Conservation (phyloP, 495 filamentous ascomycete genomes). For the Hyaloscypha variabilis region DNA sequence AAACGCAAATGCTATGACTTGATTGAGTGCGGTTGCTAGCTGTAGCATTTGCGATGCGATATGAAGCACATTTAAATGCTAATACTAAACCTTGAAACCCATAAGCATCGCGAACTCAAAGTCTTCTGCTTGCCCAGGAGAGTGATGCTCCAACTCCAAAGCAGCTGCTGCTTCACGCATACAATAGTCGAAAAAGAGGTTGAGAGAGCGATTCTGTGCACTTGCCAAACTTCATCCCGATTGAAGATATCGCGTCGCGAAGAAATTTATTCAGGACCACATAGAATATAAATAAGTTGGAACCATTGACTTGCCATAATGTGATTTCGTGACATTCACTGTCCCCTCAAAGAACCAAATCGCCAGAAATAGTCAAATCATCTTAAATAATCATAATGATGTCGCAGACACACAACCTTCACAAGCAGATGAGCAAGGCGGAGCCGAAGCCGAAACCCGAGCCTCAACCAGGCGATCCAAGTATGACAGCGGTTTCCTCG, state of each 20-base stretch:
- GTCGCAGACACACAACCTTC: slow-evolving; percentile 2
- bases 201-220: background rate
- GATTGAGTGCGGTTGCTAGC: slow-evolving; percentile 5
- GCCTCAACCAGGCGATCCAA: slow-evolving; percentile 9
- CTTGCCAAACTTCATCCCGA: slow-evolving; percentile 1
- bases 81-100: slow-evolving; percentile 1
- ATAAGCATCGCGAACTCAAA: background rate
- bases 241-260: slow-evolving; percentile 9
- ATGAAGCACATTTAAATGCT: slow-evolving; percentile 4
- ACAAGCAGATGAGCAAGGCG: background rate
- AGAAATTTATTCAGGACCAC: background rate
- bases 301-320: background rate
- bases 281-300: slow-evolving; percentile 9
- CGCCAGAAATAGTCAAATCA: slow-evolving; percentile 7
- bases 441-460: background rate
- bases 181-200: slow-evolving; percentile 1
- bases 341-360: slow-evolving; percentile 6
- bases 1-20: slow-evolving; percentile 13
- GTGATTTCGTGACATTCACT: slow-evolving; percentile 1
- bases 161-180: slow-evolving; percentile 2
- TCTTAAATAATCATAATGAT: slow-evolving; percentile 7
- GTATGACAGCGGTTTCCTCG: background rate
- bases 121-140: slow-evolving; percentile 4
- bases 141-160: background rate
- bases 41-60: slow-evolving; percentile 7